Conservation (phyloP, 2,329 filamentous ascomycete genomes). For the Sporothrix brunneoviolacea region DNA sequence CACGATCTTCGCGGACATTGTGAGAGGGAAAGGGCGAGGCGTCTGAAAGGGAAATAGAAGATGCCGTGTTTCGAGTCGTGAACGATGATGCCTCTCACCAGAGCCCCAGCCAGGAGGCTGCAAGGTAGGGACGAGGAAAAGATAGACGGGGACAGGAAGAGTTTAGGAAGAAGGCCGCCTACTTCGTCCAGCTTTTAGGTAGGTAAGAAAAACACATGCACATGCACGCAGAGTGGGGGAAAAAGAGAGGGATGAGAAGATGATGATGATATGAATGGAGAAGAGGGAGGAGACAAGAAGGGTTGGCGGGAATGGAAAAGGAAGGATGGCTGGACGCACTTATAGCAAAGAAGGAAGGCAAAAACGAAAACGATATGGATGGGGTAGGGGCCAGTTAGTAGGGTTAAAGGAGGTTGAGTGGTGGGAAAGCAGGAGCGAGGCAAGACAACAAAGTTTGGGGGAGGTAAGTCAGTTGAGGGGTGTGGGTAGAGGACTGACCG, state of each 20-base stretch:
- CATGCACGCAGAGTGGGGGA: too few relatives aligned
- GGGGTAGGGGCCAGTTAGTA: conserved; percentile 6
- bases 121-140: too few relatives aligned
- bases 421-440: conserved; percentile 9
- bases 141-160: too few relatives aligned
- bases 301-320: background rate
- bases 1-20: conserved; percentile 31
- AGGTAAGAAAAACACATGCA: background rate
- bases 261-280: too few relatives aligned
- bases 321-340: conserved; percentile 5
- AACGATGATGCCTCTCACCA: background rate
- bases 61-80: background rate
- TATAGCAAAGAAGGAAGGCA: conserved; percentile 1
- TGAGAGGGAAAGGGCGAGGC: conserved; percentile 9
- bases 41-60: background rate
- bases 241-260: background rate
- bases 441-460: conserved; percentile 11
- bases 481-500: background rate
- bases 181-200: background rate
- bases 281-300: background rate
- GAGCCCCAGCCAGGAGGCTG: conserved; percentile 9
- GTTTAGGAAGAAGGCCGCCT: too few relatives aligned
- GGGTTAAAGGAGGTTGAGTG: conserved; percentile 4
- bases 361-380: conserved; percentile 9
- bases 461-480: background rate